Conservation (phyloP, 805 yeast species). For the Vanderwaltozyma yarrowii region DNA sequence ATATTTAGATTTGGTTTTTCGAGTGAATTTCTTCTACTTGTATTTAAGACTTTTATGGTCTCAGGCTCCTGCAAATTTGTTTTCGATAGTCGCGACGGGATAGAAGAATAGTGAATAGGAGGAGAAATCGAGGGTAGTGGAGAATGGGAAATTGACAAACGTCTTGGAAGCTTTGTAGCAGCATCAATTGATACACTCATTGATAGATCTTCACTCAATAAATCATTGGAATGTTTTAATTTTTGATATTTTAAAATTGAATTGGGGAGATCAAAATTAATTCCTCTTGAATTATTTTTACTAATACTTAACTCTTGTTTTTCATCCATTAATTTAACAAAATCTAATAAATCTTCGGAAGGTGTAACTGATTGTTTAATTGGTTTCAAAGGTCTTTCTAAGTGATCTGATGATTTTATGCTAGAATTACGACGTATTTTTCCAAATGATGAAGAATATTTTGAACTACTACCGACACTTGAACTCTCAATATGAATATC, state of each 20-base stretch:
- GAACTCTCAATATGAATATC: conserved; percentile 22
- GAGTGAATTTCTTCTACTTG: conserved; percentile 9
- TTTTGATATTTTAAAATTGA: conserved; percentile 43
- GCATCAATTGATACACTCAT: conserved; percentile 35
- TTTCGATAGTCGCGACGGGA: conserved; percentile 23
- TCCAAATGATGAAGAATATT: conserved; percentile 65
- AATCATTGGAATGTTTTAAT: conserved; percentile 43
- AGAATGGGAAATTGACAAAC: conserved; percentile 25
- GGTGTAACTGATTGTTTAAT: neutral
- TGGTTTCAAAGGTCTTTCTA: conserved; percentile 15
- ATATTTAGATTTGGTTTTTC: conserved; percentile 4
- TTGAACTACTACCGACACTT: conserved; percentile 37
- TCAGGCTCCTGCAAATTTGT: conserved; percentile 7
- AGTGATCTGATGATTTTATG: conserved; percentile 25
- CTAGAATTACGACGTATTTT: conserved; percentile 48
- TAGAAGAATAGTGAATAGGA: conserved; percentile 19
- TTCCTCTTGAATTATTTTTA: conserved; percentile 6
- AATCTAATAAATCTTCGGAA: conserved; percentile 47
- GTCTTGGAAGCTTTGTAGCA: conserved; percentile 5
- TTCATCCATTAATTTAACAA: conserved; percentile 61
- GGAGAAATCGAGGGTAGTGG: conserved; percentile 27
- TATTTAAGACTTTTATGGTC: neutral
- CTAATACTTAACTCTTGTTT: conserved; percentile 39
- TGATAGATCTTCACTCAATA: conserved; percentile 44
- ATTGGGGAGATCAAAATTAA: conserved; percentile 30